Evolutionary conservation across 1,284 basidiomycete species (phyloP).

Genomic region (Sparassis latifolia): DNA sequence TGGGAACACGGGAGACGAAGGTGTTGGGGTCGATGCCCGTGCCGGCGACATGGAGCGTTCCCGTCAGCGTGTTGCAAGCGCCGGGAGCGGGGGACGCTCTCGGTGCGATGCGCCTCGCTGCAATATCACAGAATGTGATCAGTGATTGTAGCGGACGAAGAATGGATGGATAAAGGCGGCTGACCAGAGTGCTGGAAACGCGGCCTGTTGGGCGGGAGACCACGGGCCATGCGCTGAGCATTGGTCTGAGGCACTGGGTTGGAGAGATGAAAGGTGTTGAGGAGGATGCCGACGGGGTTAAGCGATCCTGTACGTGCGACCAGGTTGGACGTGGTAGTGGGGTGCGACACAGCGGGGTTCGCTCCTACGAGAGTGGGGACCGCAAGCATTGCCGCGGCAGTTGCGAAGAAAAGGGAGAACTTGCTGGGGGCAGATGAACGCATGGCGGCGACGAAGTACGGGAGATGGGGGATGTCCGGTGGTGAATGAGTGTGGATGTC

Average conservation of each 20-base stretch:
- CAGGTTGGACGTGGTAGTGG: too few species aligned
- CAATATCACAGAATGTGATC: not conserved
- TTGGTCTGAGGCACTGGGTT: slow-evolving; percentile 12
- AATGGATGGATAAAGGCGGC: not conserved
- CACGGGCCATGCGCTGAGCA: slow-evolving; percentile 18
- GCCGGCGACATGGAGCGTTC: slow-evolving; percentile 11
- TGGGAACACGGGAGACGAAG: slow-evolving; percentile 8
- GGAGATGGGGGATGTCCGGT: too few species aligned
- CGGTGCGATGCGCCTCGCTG: slow-evolving; percentile 8
- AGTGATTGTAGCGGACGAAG: not conserved
- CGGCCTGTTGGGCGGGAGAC: slow-evolving; percentile 19
- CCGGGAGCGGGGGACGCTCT: slow-evolving; percentile 11
- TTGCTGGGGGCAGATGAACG: too few species aligned
- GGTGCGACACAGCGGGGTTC: too few species aligned
- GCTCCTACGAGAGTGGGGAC: too few species aligned
- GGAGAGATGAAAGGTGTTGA: too few species aligned
- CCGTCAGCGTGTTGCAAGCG: slow-evolving; percentile 9
- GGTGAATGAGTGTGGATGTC: too few species aligned
- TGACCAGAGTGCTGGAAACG: slow-evolving; percentile 6
- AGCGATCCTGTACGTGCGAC: too few species aligned
- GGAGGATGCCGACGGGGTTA: too few species aligned
- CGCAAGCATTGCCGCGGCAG: too few species aligned
- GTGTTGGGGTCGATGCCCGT: slow-evolving; percentile 1
- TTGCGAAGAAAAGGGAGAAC: too few species aligned
- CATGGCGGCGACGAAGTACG: too few species aligned